Conservation (phyloP, 2,329 filamentous ascomycete genomes). For the Colletotrichum sp. region DNA sequence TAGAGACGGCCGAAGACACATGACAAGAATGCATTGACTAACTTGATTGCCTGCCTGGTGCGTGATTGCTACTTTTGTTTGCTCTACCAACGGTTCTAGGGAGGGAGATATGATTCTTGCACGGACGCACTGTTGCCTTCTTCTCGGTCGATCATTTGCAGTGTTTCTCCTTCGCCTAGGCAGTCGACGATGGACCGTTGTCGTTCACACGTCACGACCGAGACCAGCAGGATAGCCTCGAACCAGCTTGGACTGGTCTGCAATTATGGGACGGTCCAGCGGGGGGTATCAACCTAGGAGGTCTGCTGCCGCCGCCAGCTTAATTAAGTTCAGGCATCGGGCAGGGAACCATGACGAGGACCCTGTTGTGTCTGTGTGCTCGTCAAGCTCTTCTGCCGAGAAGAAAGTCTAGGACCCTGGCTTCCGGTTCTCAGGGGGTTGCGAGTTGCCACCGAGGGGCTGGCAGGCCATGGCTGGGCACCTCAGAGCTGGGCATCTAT, state of each 20-base stretch:
- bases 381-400: background rate
- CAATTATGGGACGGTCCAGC: background rate
- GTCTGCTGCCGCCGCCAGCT: background rate
- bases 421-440: background rate
- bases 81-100: background rate
- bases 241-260: background rate
- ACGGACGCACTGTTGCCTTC: background rate
- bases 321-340: background rate
- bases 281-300: background rate
- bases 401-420: background rate
- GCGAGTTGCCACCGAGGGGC: background rate
- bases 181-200: background rate
- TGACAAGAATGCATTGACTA: background rate
- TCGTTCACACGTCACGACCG: background rate
- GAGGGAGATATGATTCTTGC: background rate
- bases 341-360: background rate
- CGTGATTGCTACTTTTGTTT: background rate
- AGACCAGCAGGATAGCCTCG: background rate
- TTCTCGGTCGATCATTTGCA: background rate
- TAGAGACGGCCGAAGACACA: slow-evolving; percentile 11
- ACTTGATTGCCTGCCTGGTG: background rate
- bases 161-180: background rate
- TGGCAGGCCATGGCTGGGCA: background rate
- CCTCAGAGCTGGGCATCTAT: background rate
- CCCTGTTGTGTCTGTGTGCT: background rate